Conservation (phyloP, 108 stramenopile species). For the Nitzschia inconspicua region DNA sequence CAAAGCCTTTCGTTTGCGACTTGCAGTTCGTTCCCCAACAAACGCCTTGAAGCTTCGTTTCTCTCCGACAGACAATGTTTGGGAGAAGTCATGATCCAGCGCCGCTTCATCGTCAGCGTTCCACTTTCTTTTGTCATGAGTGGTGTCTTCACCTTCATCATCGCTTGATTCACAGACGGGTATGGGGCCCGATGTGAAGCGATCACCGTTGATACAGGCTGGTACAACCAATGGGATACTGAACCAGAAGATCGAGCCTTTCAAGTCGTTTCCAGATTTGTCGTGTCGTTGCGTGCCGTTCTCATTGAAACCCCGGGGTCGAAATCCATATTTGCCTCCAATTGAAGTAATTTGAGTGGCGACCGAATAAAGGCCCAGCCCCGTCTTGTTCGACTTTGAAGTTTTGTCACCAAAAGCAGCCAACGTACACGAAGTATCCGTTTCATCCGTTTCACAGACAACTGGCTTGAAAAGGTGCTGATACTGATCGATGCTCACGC, state of each 20-base stretch:
- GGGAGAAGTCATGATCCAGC: no score
- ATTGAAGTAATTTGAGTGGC: slow-evolving; percentile 48
- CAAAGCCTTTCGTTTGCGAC: slow-evolving; percentile 34
- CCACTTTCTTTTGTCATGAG: neutral
- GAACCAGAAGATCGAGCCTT: slow-evolving; percentile 62
- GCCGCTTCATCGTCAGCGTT: neutral
- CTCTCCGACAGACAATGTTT: neutral
- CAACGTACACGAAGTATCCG: slow-evolving; percentile 23
- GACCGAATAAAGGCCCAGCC: slow-evolving; percentile 57
- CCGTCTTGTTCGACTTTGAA: slow-evolving; percentile 1
- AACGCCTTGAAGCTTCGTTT: neutral
- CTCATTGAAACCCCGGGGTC: slow-evolving; percentile 14
- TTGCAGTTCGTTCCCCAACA: neutral
- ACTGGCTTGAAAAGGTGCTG: slow-evolving; percentile 55
- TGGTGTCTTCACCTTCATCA: neutral
- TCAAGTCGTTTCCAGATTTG: slow-evolving; percentile 12
- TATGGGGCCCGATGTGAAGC: neutral
- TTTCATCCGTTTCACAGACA: slow-evolving; percentile 37
- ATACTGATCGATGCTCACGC: slow-evolving; percentile 49
- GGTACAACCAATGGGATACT: slow-evolving; percentile 34
- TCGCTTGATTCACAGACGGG: neutral
- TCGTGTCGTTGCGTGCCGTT: neutral
- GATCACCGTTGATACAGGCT: neutral
- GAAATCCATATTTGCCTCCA: slow-evolving; percentile 52
- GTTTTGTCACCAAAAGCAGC: neutral